Evolutionary conservation across 1,139 yeast species (phyloP).

Genomic region (Lodderomyces jiufengensis): DNA sequence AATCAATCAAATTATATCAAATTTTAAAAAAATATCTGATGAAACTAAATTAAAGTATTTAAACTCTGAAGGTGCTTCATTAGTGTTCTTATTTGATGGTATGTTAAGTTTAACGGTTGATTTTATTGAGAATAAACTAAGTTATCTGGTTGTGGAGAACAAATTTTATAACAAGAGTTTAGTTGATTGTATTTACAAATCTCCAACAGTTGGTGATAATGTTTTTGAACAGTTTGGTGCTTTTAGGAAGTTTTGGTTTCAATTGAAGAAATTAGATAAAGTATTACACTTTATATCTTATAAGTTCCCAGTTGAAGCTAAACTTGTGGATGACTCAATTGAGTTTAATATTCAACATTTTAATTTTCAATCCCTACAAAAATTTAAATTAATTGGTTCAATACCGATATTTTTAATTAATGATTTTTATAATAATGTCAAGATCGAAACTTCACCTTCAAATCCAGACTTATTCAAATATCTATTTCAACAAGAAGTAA

Average conservation of each 20-base stretch:
- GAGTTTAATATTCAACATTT: constrained; percentile 14
- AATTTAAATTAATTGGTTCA: constrained; percentile 1
- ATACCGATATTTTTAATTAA: not conserved
- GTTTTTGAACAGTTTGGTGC: constrained; percentile 15
- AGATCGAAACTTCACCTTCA: too few relatives aligned
- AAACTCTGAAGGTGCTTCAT: constrained; percentile 7
- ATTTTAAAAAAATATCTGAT: not conserved
- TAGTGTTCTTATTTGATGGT: constrained; percentile 18
- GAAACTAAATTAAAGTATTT: constrained; percentile 2
- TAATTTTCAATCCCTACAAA: constrained; percentile 7
- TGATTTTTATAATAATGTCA: too few relatives aligned
- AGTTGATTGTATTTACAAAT: constrained; percentile 11
- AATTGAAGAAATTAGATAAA: constrained; percentile 22
- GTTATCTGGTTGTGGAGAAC: not conserved
- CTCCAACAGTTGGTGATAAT: constrained; percentile 1
- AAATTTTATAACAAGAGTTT: constrained; percentile 4
- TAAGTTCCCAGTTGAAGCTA: constrained; percentile 23
- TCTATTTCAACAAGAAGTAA: not conserved
- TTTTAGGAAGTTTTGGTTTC: constrained; percentile 20
- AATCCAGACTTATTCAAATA: too few relatives aligned
- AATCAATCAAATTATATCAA: not conserved
- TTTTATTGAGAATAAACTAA: constrained; percentile 10
- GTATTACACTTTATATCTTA: constrained; percentile 28
- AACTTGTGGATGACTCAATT: constrained; percentile 5
- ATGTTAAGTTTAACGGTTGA: constrained; percentile 16